Base-by-base conservation (phyloP, 164 flowering plant species). In the Tetracentron sinense region DNA sequence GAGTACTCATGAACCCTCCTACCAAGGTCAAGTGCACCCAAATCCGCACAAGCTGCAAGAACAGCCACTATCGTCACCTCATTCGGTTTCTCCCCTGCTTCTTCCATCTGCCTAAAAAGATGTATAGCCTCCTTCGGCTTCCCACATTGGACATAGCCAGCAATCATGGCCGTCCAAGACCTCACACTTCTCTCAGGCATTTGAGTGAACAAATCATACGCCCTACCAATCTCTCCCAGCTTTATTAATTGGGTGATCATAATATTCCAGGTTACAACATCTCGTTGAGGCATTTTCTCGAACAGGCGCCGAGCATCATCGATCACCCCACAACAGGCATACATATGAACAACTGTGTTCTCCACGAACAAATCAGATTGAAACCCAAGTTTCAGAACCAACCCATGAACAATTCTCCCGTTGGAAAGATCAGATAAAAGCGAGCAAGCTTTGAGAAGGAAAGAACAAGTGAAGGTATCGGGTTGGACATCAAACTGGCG, bases 51-150 rank as follows among this genome's bases (percentile, higher is more conserved):
- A 54, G 89, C 94, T 12, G 86, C 80, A 14, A 85, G 77, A 63
- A 80, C 87, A 55, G 84, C 85, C 59, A 84, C 90, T 3, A 79
- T 83, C 2, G 90, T 88, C 42, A 82, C 87, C 75, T 88, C 89
- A 66, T 87, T 85, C 0, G 85, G 75, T 57, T 56, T 72, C 69
- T 70, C 66, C 22, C 83, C 87, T 4, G 73, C 79, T 42, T 72
- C 75, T 64, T 85, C 87, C 94, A 88, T 88, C 72, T 71, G 50
- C 14, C 33, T 29, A 55, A 82, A 88, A n/a, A 84, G 55, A 0
- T 61, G 14, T 63, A 84, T 53, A 11, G 87, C 89, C 73, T 82
- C 79, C 66, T 79, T 79, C 0, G 90, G 79, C 75, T 66, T 79
- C 72, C 83, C 82, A 51, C 86, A 78, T 54, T 84, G 85, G 8